Percentiles rank a stretch among this genome's conserved stretches.
These are phyloP conservation scores for Phanerochaete sordida DNA, from an alignment of 768 basidiomycete species.

Conservation along the genomic window DNA sequence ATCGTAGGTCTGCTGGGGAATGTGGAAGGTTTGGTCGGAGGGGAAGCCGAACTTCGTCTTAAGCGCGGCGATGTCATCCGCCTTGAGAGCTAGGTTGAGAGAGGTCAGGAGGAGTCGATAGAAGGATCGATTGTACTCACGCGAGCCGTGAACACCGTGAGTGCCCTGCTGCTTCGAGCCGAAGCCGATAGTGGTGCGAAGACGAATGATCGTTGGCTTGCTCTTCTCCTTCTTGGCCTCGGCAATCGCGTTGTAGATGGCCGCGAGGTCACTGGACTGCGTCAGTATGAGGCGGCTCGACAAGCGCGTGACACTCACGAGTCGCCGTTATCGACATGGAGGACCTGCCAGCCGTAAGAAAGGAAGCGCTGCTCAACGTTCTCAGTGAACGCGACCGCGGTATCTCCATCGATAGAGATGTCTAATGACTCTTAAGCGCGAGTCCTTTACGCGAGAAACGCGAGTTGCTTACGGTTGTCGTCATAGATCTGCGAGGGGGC, in stretches of 20 bases:
- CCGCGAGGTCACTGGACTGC: constrained; percentile 62
- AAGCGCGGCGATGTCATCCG: constrained; percentile 80
- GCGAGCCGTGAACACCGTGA: constrained; percentile 91
- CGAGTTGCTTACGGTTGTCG: constrained; percentile 74
- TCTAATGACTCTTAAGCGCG: constrained; percentile 40
- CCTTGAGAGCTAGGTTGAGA: constrained; percentile 94
- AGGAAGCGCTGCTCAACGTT: constrained; percentile 86
- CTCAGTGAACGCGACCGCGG: constrained; percentile 90
- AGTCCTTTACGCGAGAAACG: neutral
- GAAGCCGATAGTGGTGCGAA: constrained; percentile 90
- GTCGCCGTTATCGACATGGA: constrained; percentile 80
- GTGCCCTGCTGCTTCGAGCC: constrained; percentile 93
- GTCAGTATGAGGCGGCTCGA: constrained; percentile 6
- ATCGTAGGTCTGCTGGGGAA: constrained; percentile 71
- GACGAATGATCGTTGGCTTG: constrained; percentile 85
- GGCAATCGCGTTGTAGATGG: constrained; percentile 75
- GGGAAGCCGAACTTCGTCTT: constrained; percentile 86
- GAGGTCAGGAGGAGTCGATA: neutral
- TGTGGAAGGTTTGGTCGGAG: constrained; percentile 70
- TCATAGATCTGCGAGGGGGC: constrained; percentile 68
- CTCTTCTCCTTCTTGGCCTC: constrained; percentile 69
- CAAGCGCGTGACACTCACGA: constrained; percentile 37
- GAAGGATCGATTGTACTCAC: constrained; percentile 46
- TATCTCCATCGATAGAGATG: constrained; percentile 96
- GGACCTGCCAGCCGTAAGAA: constrained; percentile 93